Conservation (phyloP, 2,329 filamentous ascomycete species). For the Orbilia brochopaga region DNA sequence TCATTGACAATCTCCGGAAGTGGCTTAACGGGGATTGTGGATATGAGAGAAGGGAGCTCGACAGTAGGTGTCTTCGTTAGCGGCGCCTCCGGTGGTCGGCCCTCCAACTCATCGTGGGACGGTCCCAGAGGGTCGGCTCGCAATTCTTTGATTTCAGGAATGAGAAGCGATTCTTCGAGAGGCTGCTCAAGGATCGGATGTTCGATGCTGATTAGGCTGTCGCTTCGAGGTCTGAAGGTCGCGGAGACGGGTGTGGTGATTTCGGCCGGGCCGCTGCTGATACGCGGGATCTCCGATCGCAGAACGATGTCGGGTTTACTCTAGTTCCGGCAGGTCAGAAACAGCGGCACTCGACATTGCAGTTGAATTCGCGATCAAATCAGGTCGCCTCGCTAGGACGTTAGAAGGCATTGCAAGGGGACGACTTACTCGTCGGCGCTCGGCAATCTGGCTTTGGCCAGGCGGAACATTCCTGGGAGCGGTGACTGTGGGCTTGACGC, state of each 20-base stretch:
- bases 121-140: constrained; percentile 28
- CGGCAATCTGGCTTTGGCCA: constrained; percentile 47
- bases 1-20: constrained; percentile 48
- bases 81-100: constrained; percentile 35
- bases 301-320: constrained; percentile 48
- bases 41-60: constrained; percentile 46
- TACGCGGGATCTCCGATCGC: constrained; percentile 44
- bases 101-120: constrained; percentile 34
- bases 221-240: constrained; percentile 42
- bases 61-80: constrained; percentile 43
- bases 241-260: constrained; percentile 49
- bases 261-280: constrained; percentile 41
- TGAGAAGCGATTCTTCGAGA: constrained; percentile 42
- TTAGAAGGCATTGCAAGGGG: background rate
- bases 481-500: constrained; percentile 44
- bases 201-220: constrained; percentile 42
- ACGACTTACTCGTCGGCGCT: constrained; percentile 32
- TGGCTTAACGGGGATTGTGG: constrained; percentile 43
- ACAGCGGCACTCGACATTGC: background rate
- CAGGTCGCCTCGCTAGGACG: background rate
- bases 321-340: constrained; percentile 24
- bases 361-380: background rate
- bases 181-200: constrained; percentile 41
- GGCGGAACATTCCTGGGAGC: constrained; percentile 18
- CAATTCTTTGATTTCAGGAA: constrained; percentile 32